Evolutionary conservation across 2,329 filamentous ascomycete species (phyloP), one percentile per base, ranked within the genome.

Genomic region (Hypomyces perniciosus): DNA sequence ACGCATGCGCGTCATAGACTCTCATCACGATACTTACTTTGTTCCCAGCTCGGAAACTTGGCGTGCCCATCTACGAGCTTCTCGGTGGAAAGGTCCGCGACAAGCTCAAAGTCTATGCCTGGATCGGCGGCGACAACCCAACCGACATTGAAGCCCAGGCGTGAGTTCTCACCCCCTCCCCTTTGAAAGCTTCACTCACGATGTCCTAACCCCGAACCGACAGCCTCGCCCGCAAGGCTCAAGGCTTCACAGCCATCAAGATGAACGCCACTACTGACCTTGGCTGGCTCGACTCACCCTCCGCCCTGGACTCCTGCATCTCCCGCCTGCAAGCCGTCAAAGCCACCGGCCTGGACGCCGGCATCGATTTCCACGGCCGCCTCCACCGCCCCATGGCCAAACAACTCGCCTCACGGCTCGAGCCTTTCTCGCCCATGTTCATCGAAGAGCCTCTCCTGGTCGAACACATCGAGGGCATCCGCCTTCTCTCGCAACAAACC

Each of bases 351-450:
- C 77, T 91, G 57, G 86, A 90, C 51, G 86, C 78, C 0, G 88
- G 83, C 2, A 74, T 91, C 28, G 88, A 91, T 59, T 90, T 90
- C 65, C 88, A 91, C 62, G 88, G 87, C 3, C 79, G 86, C 7
- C 72, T 89, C 0, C 86, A 90, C 67, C 85, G 85, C 54, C 84
- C 85, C n/a, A 90, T 90, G 85, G 86, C 86, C 0, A 88, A 87
- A 58, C 86, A 90, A 58, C 75, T 91, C 2, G 84, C 84, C 1
- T 77, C 78, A 51, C 74, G 78, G 0, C 73, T 90, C 0, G 85
- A 85, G 54, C 84, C 85, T 0, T 77, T 87, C 56, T 74, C 74
- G 1, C 86, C 86, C 0, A 69, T 90, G n/a, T 90, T 90, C 63
- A 83, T 90, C 40, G 86, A 90, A 62, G 86, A 90, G 57, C 85